Evolutionary conservation across 139 green algal species (phyloP), one percentile per base, ranked within the genome.

Genomic region (Chlamydomonas sp.): DNA sequence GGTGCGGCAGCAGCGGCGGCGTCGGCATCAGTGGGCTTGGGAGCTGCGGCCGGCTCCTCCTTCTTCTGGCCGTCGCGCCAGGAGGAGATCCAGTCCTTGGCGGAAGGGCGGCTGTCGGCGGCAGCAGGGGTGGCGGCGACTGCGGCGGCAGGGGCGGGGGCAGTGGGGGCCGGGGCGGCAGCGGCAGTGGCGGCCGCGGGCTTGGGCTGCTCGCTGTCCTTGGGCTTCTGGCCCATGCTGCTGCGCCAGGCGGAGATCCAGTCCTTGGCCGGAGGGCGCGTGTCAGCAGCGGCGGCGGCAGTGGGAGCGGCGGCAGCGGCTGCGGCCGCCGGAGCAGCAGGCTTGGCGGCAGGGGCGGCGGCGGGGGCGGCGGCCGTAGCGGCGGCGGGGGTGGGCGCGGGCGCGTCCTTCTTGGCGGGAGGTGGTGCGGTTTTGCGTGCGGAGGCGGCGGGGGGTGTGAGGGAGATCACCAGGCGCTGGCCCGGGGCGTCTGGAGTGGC

Each of bases 61-160:
- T n/a, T 1, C 57, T 64, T 15, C 80, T 77, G 66, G 6, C 49
- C 63, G 9, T 9, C 17, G 59, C 80, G 80, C 80, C 80, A 86
- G 58, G n/a, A n/a, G 2, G 58, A 18, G 18, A 86, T 78, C 80
- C 80, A 86, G 20, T 86, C 80, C 58, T 86, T 86, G 80, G 80
- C 80, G 15, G 68, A 20, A 5, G 80, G 80, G 3, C 80, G 68
- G 80, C 4, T 61, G 80, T 78, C 80, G 18, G 80, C 80, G 7
- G 69, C 57, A 63, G 58, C 59, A 5, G 80, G 17, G 4, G 71
- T 7, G 17, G 7, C 8, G 2, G 58, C 66, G n/a, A 18, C 66
- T 2, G 67, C 66, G 68, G 67, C 57, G 4, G 78, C 62, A 31
- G 62, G 14, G 3, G 80, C 63, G 16, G 77, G 59, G 5, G 77